Conservation (phyloP, 1,284 basidiomycete species). For the Chalciporus sp. region DNA sequence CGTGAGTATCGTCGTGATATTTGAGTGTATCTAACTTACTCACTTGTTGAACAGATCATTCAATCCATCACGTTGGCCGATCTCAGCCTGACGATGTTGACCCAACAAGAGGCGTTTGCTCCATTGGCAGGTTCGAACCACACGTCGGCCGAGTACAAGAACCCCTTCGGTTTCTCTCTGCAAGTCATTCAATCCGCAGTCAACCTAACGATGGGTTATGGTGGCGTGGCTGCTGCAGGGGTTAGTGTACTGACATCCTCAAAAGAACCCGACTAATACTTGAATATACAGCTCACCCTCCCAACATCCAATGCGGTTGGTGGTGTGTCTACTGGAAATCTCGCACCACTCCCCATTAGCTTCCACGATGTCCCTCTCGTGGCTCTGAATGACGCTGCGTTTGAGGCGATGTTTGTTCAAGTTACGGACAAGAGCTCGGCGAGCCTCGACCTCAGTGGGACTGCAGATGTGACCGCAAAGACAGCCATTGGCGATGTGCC, state of each 20-base stretch:
- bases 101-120: slow-evolving; percentile 55
- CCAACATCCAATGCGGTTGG: slow-evolving; percentile 53
- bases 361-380: slow-evolving; percentile 61
- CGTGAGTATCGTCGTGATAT: slow-evolving; percentile 31
- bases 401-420: slow-evolving; percentile 58
- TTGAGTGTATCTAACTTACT: background rate
- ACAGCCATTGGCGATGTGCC: slow-evolving; percentile 71
- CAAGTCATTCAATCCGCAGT: slow-evolving; percentile 63
- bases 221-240: slow-evolving; percentile 56
- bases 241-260: slow-evolving; percentile 34
- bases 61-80: slow-evolving; percentile 67
- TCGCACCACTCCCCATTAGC: slow-evolving; percentile 56
- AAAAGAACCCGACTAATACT: slow-evolving; percentile 6
- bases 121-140: slow-evolving; percentile 62
- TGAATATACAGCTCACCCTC: slow-evolving; percentile 49
- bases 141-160: slow-evolving; percentile 69
- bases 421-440: slow-evolving; percentile 56
- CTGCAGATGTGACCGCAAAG: slow-evolving; percentile 61
- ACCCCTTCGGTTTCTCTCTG: slow-evolving; percentile 78
- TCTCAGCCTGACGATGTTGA: slow-evolving; percentile 56
- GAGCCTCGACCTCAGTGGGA: slow-evolving; percentile 56
- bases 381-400: slow-evolving; percentile 57
- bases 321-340: slow-evolving; percentile 70
- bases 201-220: slow-evolving; percentile 52
- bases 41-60: slow-evolving; percentile 51